Evolutionary conservation across 2,329 filamentous ascomycete genomes (phyloP), one percentile per base, ranked within the genome.

Genomic region (Sarocladiaceae sp.): DNA sequence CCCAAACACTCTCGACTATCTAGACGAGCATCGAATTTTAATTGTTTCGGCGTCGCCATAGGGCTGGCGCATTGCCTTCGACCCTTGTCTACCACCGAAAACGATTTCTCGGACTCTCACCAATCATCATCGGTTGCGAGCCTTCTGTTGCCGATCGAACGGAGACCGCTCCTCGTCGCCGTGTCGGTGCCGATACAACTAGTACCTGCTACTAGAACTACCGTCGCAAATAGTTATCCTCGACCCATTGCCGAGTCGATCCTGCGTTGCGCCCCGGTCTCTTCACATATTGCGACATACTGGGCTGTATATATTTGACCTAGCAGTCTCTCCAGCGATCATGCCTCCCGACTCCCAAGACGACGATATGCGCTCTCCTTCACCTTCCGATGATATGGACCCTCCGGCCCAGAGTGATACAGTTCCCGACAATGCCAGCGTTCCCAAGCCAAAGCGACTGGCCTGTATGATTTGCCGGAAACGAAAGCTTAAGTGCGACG

Each of bases 391-490:
- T 46, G 64, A 66, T 52, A 70, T 71, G 54, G 60, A 65, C 55
- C 59, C 64, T 53, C 56, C 59, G 28, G 55, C 66, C 51, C 62
- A 66, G 52, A 71, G 72, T 54, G 73, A 75, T 55, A 67, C 68
- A 53, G 63, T 70, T 37, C 66, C 69, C 55, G 78, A 79, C 59
- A 83, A 84, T 57, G 68, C 73, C 47, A 76, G 69, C 60, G 76
- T 90, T 20, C 86, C 88, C 48, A 89, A 89, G 62, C 85, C 86
- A n/a, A 97, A 97, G 76, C 83, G 93, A 59, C 88, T 97, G 62
- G 94, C 94, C 33, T 99, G 94, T 68, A 89, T 96, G 64, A 85
- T 97, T 56, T 99, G 94, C 66, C 80, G 93, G 62, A 94, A 92
- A 71, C 82, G 93, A 65, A 97, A 97, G 72, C 76, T 97, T 59